Evolutionary conservation across 1,284 basidiomycete genomes (phyloP), one percentile per base, ranked within the genome.

Genomic region (Ustilago sp.): DNA sequence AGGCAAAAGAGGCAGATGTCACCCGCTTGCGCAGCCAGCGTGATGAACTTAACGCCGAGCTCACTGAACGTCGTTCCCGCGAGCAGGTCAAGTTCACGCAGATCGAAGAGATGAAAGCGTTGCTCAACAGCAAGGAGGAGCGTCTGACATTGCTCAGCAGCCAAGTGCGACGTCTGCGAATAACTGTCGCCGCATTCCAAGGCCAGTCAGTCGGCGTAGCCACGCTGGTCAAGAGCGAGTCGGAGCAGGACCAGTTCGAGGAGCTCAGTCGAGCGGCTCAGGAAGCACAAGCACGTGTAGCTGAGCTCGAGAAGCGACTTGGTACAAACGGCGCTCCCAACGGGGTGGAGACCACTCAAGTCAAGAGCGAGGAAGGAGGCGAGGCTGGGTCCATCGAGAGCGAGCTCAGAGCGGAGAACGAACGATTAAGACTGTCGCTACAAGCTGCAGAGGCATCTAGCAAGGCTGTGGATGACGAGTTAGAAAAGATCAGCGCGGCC

Each of bases 401-500:
- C 43, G 58, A 69, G 11, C 59, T 80, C 39, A 90, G 90, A 83
- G 87, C 86, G 34, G 89, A 90, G 68, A 87, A 94, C 34, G 86
- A 85, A 91, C 93, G 80, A 80, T 91, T 88, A 43, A 55, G 65
- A 35, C 57, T 71, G 52, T 23, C 61, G 36, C 54, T 54, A 43
- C 32, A 60, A 68, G 39, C 68, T 2, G 82, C 82, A n/a, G 74
- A 79, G 11, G 82, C 87, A 19, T 77, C 79, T 2, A 82, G 79
- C 55, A 79, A 66, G 41, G 79, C 79, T n/a, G 68, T 83, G 28
- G 96, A 93, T 81, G 88, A 91, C 45, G 95, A 98, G 87, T 88
- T 98, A 6, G 95, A 97, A 73, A 91, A 91, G 77, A 86, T 98
- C 34, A 94, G 94, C 15, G 89, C 90, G 54, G 92, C 94, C 0